Conservation (phyloP, 306 rosid species). For the Fragaria nilgerrensis region DNA sequence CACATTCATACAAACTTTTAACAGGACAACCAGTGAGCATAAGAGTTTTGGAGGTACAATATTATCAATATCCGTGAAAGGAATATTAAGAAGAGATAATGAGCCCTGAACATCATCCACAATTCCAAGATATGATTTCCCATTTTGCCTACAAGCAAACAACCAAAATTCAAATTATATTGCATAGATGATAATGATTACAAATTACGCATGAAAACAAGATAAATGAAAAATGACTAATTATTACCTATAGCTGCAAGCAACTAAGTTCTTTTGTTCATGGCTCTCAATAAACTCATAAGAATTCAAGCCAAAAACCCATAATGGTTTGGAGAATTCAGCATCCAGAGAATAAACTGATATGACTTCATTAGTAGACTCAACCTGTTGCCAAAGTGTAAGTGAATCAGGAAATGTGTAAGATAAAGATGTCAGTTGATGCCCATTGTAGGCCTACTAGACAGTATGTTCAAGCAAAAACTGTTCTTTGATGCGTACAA, state of each 20-base stretch:
- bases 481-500: not conserved
- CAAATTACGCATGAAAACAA: conserved; percentile 1
- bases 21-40: conserved; percentile 13
- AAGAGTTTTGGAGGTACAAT: conserved; percentile 50
- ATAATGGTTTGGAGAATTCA: conserved; percentile 78
- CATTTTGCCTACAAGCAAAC: conserved; percentile 61
- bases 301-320: conserved; percentile 79
- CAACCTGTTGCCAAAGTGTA: conserved; percentile 55
- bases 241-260: conserved; percentile 80
- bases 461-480: conserved; percentile 18
- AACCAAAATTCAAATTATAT: conserved; percentile 12
- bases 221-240: not conserved
- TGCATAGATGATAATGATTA: not conserved
- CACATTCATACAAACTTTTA: conserved; percentile 12
- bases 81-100: conserved; percentile 60
- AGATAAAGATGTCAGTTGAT: conserved; percentile 2
- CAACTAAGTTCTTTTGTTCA: conserved; percentile 48
- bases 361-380: conserved; percentile 62
- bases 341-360: conserved; percentile 72
- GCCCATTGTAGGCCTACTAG: not conserved
- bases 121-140: conserved; percentile 84
- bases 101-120: conserved; percentile 60
- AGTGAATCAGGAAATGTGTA: not conserved
- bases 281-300: conserved; percentile 58
- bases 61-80: conserved; percentile 81